Evolutionary conservation across 129 eudicot genomes (phyloP), one percentile per base, ranked within the genome.

Genomic region (Tagetes erecta): DNA sequence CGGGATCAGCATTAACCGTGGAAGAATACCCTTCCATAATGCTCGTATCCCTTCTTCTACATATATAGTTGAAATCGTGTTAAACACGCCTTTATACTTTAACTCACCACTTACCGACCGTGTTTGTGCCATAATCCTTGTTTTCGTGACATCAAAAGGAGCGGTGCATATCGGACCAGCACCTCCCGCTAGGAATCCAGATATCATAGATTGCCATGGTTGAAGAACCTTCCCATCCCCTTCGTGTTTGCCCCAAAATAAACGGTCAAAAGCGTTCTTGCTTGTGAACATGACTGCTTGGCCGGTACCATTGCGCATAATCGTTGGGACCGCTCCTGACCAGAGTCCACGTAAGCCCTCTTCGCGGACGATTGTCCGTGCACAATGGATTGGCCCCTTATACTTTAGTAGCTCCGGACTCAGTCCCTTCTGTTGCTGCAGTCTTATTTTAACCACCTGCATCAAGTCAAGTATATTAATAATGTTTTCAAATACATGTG

Each of bases 231-330:
- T 77, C 52, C 98, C 97, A 49, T 93, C 98, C 0, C 92, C 96
- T 78, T 93, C 98, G 36, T 80, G 87, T 79, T 83, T 93, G 41
- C 84, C 82, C 98, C 98, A 93, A 75, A 93, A 70, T 35, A 87
- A 35, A 13, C 71, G 73, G 50, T 93, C 98, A 8, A 88, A 88
- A 40, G 89, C 81, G 77, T 86, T 86, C 75, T 93, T 93, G 58
- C 97, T 92, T 0, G 92, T 82, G 77, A 93, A 93, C 98, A 93
- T 93, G n/a, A 91, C 97, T 1, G 98, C 98, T 44, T 93, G 98
- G 82, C 88, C 88, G 2, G 98, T 88, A 12, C 98, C 97, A 14
- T 93, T 93, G 47, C 98, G 96, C 96, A 93, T 93, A 42, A 90
- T 88, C 6, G 98, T 93, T 38, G 97, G 98, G 51, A 91, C 67